Evolutionary conservation across 495 filamentous ascomycete species (phyloP), one percentile per base, ranked within the genome.

Genomic region (Penicillium paradoxum): DNA sequence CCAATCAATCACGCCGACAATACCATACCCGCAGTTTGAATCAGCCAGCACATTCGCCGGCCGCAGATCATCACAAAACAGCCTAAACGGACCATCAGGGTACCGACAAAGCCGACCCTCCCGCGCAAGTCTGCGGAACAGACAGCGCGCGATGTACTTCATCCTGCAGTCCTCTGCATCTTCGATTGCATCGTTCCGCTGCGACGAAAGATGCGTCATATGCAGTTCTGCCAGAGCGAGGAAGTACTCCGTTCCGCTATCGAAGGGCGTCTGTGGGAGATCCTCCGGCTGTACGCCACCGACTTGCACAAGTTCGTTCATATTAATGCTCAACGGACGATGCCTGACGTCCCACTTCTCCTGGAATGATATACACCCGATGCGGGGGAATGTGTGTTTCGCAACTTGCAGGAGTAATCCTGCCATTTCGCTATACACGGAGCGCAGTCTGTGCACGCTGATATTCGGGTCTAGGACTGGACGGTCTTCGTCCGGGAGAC

Each of bases 131-230:
- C 49, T 59, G 24, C 64, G 60, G 46, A 71, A 71, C 2, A 74
- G 43, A 40, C 68, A 67, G 19, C 73, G 65, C 17, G 74, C 70
- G 6, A 72, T 65, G 32, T 73, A 75, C 40, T 70, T 74, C 34
- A 62, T 62, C n/a, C 68, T 57, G 43, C 62, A 69, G 42, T 76
- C 73, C 17, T 73, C 68, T 24, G 59, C 65, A 0, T 59, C 53
- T 21, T 55, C 44, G 14, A 72, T 58, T 7, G 65, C 56, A 41
- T 75, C 70, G 48, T 75, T 73, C 25, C 66, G 68, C 56, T 75
- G 72, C 45, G 66, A 67, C 2, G 58, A 25, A 6, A 77, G 64
- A 34, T 69, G 63, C 38, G 57, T 58, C 53, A 77, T 46, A 39
- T 77, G 73, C 68, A 74, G 66, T 1, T 73, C 63, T 8, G 69